Evolutionary conservation across 2,329 filamentous ascomycete genomes (phyloP), one percentile per base, ranked within the genome.

Genomic region (Cyclaneusma minus): DNA sequence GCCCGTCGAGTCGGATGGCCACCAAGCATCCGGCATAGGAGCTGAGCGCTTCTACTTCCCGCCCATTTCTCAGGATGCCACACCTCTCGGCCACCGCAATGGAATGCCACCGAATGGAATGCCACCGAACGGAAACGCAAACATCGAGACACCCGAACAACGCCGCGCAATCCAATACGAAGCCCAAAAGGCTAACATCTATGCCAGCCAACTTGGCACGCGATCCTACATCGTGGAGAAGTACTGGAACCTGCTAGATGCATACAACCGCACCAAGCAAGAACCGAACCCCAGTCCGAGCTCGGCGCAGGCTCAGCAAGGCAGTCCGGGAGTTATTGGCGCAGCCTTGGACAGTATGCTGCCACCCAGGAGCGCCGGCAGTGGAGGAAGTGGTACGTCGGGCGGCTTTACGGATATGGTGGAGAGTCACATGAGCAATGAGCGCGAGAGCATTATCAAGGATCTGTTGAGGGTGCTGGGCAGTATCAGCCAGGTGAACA

Each of bases 181-280:
- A 51, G 89, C 93, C 16, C 83, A 92, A 47, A 92, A 91, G 47
- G 80, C 82, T 5, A 92, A 92, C 47, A 80, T 93, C 20, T 83
- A 87, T 44, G 71, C 75, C 3, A 87, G 77, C 5, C 77, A 84
- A 41, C 58, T 93, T 7, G 73, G 75, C 3, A 91, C 82, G 0
- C 66, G 84, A 13, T 87, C 80, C 0, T 85, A 83, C 46, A 71
- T 87, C 30, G 81, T 91, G 1, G 82, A 92, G 47, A 76, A 84
- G 36, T 92, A 87, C 52, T 82, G 82, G 49, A 73, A 72, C 39
- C 60, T 89, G 2, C 69, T 73, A 19, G 78, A 84, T 28, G 67
- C 72, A 2, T 68, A 75, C 39, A 52, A 66, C 21, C 47, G 55
- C 11, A 54, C 62, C 31, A 52, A 58, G 31, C 49, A 55, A 14